phyloP scores from a whole-genome alignment of 306 rosid species.

The Crataegus laevigata region DNA sequence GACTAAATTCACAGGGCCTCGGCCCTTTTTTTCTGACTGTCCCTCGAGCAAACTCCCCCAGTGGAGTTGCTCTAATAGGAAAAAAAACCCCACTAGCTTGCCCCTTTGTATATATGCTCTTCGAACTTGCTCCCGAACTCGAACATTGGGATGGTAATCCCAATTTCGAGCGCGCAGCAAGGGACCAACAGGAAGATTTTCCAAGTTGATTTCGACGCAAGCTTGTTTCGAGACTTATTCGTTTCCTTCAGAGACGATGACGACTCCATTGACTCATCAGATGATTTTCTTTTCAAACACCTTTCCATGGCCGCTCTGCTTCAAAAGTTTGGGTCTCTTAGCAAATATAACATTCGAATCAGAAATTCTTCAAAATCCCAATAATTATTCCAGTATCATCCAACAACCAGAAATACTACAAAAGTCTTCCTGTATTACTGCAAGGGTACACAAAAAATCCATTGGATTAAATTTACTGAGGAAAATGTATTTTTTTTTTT shows the following conservation, averaged over 20 bases:
- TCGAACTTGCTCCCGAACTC: not conserved
- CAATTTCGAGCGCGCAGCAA: not conserved
- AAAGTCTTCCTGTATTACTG: not conserved
- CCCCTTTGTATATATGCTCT: not conserved
- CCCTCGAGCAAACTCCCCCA: too few relatives aligned
- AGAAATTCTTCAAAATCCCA: not conserved
- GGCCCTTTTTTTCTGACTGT: too few relatives aligned
- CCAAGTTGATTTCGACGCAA: not conserved
- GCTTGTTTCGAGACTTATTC: not conserved
- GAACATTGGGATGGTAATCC: not conserved
- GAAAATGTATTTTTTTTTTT: too few relatives aligned
- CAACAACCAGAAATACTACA: not conserved
- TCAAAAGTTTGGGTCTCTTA: not conserved
- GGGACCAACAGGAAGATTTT: not conserved
- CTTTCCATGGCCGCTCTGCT: not conserved
- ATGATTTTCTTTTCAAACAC: not conserved
- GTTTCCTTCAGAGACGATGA: not conserved
- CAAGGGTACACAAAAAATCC: not conserved
- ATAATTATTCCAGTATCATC: not conserved
- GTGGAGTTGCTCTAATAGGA: too few relatives aligned
- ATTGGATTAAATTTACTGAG: not conserved
- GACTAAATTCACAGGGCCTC: too few relatives aligned
- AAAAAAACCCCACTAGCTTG: too few relatives aligned
- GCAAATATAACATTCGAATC: not conserved
- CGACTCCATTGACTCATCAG: not conserved